Evolutionary conservation across 2,329 filamentous ascomycete species (phyloP).

Genomic region (Dactylonectria macrodidyma): DNA sequence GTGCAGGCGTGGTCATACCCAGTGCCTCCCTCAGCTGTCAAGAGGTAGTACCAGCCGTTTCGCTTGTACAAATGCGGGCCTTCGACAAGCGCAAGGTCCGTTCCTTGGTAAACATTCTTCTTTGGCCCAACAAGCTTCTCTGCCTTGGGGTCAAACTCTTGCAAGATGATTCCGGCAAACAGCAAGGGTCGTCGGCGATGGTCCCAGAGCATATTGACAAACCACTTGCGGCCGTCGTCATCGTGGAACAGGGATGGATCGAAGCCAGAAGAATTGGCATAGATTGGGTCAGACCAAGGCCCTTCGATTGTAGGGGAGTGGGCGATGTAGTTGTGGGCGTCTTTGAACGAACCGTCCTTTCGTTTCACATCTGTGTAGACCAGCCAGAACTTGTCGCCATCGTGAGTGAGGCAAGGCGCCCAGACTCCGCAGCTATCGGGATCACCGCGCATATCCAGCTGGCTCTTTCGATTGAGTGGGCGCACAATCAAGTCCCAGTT

Average conservation of each 20-base stretch:
- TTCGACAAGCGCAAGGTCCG: conserved; percentile 68
- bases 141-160: conserved; percentile 67
- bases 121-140: conserved; percentile 68
- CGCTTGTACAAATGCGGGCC: conserved; percentile 73
- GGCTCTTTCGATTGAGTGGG: conserved; percentile 64
- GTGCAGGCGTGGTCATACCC: conserved; percentile 74
- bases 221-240: conserved; percentile 69
- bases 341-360: conserved; percentile 77
- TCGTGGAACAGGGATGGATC: conserved; percentile 74
- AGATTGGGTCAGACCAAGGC: conserved; percentile 74
- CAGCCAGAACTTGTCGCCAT: conserved; percentile 73
- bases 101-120: conserved; percentile 70
- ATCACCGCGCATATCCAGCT: conserved; percentile 71
- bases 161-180: conserved; percentile 71
- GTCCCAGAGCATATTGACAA: conserved; percentile 71
- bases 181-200: conserved; percentile 62
- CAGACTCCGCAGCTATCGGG: conserved; percentile 75
- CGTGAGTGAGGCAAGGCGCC: conserved; percentile 75
- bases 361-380: conserved; percentile 78
- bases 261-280: conserved; percentile 73
- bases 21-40: conserved; percentile 73
- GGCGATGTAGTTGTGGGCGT: conserved; percentile 76
- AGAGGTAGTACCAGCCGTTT: conserved; percentile 71
- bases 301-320: conserved; percentile 67
- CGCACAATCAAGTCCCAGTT: conserved; percentile 50